Conservation (phyloP, 2,329 filamentous ascomycete species). For the Phoma sp. region DNA sequence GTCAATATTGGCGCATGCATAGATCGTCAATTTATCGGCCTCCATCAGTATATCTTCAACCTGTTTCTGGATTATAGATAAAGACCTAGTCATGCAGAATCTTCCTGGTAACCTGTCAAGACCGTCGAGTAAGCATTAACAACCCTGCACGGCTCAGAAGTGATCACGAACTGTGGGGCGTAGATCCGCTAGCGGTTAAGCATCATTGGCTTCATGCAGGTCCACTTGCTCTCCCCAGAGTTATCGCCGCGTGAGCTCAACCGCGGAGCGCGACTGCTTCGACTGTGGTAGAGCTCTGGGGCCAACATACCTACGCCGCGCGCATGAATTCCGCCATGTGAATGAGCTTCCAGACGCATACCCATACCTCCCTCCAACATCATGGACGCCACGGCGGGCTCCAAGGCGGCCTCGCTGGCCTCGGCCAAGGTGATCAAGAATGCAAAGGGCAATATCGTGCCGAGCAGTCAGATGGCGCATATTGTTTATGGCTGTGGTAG, state of each 20-base stretch:
- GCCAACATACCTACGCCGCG: slow-evolving; percentile 1
- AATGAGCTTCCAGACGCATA: neutral
- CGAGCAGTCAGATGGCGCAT: slow-evolving; percentile 48
- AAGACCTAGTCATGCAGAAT: too few relatives aligned
- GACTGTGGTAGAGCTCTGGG: slow-evolving; percentile 1
- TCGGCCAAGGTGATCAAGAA: slow-evolving; percentile 54
- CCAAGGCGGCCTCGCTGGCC: slow-evolving; percentile 49
- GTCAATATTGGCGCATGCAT: too few relatives aligned
- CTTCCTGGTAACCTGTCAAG: neutral
- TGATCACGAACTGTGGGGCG: slow-evolving; percentile 8
- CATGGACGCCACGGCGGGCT: slow-evolving; percentile 50
- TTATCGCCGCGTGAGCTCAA: slow-evolving; percentile 22
- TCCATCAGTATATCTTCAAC: too few relatives aligned
- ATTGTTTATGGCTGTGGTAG: slow-evolving; percentile 53
- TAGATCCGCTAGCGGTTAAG: slow-evolving; percentile 7
- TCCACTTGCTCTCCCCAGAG: slow-evolving; percentile 27
- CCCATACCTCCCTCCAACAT: slow-evolving; percentile 11
- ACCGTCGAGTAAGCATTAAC: neutral
- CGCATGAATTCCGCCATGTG: slow-evolving; percentile 14
- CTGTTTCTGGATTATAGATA: too few relatives aligned
- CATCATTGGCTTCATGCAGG: slow-evolving; percentile 42
- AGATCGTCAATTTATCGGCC: too few relatives aligned
- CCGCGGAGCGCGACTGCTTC: slow-evolving; percentile 12
- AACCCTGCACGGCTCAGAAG: slow-evolving; percentile 4
- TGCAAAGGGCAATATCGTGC: slow-evolving; percentile 49